Base-by-base conservation (phyloP, 225 moss, liverwort and hornwort species). In the Pseudisothecium myosuroides region DNA sequence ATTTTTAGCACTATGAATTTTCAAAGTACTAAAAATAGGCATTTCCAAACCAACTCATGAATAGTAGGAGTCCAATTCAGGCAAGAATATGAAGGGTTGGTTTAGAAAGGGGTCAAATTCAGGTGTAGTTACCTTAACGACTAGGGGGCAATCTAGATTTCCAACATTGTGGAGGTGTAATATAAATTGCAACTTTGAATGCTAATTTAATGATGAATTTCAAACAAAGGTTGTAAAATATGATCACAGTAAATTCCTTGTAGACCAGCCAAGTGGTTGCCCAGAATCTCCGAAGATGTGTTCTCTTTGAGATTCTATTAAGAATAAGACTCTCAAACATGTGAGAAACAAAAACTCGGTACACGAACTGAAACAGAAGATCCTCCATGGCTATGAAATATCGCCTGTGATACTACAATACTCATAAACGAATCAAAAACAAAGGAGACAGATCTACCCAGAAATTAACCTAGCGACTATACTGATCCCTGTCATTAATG, bases 401-500 rank as follows among this genome's bases (percentile, higher is more conserved):
- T 49, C 69, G 61, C 71, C 47, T 62, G 62, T 54, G 64, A 39
- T 64, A 61, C 68, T 86, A 78, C 36, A 84, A n/a, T 29, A 50
- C 66, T 83, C 67, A 56, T 56, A 20, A 83, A 83, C n/a, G 12
- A 52, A 84, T 68, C 54, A 83, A 50, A 50, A 85, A 79, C 36
- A 78, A 84, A 83, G 45, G 66, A 58, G 69, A 72, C 52, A 83
- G 28, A 73, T 85, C 62, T 83, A 14, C 63, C 61, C 76, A 41
- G 60, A 86, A 50, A 63, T 88, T 56, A n/a, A 82, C 52, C 91
- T 92, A 99, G 41, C 97, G 95, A 83, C 96, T 96, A 77, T 99
- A 99, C 22, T 99, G 96, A 91, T 96, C 95, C 88, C 95, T 89
- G 89, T 99, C 99, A 87, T 97, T 97, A 76, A 95, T 94, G 82